Percentiles rank a stretch among this genome's conserved stretches.
Conservation (phyloP, 257 asterid genomes). For the Nemophila menziesii region DNA sequence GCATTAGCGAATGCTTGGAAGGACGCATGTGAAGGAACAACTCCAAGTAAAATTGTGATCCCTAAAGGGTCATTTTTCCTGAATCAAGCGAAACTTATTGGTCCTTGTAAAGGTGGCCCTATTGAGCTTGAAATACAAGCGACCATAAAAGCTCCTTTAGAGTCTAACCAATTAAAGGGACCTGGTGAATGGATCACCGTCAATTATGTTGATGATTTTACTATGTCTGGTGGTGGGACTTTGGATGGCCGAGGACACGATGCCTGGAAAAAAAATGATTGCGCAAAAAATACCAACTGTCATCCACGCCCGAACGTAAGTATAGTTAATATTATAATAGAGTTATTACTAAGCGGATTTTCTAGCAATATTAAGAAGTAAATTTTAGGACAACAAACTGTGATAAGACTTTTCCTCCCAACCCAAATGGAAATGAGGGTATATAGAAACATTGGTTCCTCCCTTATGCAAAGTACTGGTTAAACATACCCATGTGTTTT, state of each 20-base stretch:
- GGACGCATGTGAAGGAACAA: constrained; percentile 16
- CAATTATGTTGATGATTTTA: constrained; percentile 22
- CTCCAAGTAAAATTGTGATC: constrained; percentile 16
- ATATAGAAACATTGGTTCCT: too few relatives aligned
- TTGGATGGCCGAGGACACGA: constrained; percentile 32
- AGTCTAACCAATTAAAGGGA: constrained; percentile 13
- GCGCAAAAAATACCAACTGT: too few relatives aligned
- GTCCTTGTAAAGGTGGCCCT: constrained; percentile 19
- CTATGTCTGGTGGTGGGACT: constrained; percentile 36
- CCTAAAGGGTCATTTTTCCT: constrained; percentile 23
- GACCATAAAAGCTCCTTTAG: constrained; percentile 20
- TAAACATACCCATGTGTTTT: too few relatives aligned
- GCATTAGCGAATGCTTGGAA: constrained; percentile 34
- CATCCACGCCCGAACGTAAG: too few relatives aligned
- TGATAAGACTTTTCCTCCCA: too few relatives aligned
- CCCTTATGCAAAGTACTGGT: too few relatives aligned
- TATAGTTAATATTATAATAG: too few relatives aligned
- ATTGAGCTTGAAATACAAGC: constrained; percentile 27
- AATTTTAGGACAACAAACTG: too few relatives aligned
- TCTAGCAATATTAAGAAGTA: too few relatives aligned
- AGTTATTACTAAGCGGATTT: too few relatives aligned
- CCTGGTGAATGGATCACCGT: constrained; percentile 29
- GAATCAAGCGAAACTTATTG: constrained; percentile 15
- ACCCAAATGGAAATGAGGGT: too few relatives aligned
- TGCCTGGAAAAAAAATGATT: too few relatives aligned